Evolutionary conservation across 352 stramenopile genomes (phyloP).

Genomic region (Pythium grandisporangium): DNA sequence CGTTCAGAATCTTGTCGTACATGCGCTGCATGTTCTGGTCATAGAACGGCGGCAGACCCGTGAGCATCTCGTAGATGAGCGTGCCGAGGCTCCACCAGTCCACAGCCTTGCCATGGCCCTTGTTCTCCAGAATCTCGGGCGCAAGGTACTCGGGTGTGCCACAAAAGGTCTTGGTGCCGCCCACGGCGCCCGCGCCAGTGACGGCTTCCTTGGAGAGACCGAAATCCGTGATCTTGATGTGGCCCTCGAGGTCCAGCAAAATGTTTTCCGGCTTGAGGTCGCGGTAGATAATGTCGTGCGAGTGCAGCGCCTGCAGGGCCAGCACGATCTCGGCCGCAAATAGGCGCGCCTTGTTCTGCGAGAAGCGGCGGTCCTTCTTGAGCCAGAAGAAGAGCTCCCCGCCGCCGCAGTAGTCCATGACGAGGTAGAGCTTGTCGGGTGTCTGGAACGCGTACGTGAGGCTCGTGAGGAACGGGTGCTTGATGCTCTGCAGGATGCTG

Average conservation of each 20-base stretch:
- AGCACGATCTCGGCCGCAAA: conserved; percentile 92
- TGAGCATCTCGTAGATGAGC: conserved; percentile 93
- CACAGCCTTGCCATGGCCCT: conserved; percentile 85
- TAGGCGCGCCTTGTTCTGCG: conserved; percentile 86
- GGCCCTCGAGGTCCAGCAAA: conserved; percentile 88
- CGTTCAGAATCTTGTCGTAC: conserved; percentile 94
- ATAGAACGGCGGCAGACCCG: conserved; percentile 89
- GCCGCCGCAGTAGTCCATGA: conserved; percentile 92
- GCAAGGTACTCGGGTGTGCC: conserved; percentile 94
- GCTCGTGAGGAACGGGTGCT: conserved; percentile 88
- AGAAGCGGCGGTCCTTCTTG: conserved; percentile 91
- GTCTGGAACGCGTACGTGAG: conserved; percentile 87
- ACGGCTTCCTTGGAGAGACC: conserved; percentile 92
- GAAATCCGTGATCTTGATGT: conserved; percentile 94
- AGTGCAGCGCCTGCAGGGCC: conserved; percentile 89
- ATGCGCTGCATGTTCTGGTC: conserved; percentile 93
- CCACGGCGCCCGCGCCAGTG: conserved; percentile 63
- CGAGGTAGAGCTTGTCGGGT: conserved; percentile 90
- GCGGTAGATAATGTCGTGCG: conserved; percentile 94
- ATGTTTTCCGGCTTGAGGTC: conserved; percentile 97
- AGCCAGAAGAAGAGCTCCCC: conserved; percentile 95
- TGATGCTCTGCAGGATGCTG: conserved; percentile 89
- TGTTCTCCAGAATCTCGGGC: conserved; percentile 93
- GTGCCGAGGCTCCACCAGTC: conserved; percentile 91
- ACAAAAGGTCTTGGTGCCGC: conserved; percentile 88